These are phyloP conservation scores for Pyrenochaeta sp. DNA, from an alignment of 2,329 filamentous ascomycete species.

Conservation along the genomic window DNA sequence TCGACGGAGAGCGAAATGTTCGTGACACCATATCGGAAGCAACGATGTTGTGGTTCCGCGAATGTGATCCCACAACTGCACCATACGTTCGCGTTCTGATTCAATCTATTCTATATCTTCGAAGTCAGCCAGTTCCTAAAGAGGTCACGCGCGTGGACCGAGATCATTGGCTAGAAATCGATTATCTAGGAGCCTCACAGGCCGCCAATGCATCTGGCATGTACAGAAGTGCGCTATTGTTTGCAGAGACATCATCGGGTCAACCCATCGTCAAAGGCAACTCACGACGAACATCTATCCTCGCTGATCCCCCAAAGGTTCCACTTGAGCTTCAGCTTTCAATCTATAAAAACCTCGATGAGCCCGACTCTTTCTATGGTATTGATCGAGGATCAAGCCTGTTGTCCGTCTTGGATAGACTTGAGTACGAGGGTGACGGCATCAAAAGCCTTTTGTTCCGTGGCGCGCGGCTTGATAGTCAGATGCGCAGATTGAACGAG, in stretches of 20 bases:
- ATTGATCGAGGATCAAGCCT: constrained; percentile 81
- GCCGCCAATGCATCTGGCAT: constrained; percentile 82
- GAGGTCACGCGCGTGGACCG: constrained; percentile 84
- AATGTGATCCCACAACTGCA: constrained; percentile 56
- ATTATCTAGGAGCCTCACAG: constrained; percentile 73
- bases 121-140: constrained; percentile 76
- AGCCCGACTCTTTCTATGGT: constrained; percentile 96
- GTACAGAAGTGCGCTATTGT: constrained; percentile 84
- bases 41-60: constrained; percentile 70
- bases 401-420: constrained; percentile 76
- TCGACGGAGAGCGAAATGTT: constrained; percentile 66
- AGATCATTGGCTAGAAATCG: constrained; percentile 83
- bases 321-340: constrained; percentile 75
- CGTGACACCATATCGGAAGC: constrained; percentile 69
- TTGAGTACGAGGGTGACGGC: constrained; percentile 91
- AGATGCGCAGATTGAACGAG: constrained; percentile 70
- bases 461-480: constrained; percentile 88
- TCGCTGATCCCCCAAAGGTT: constrained; percentile 54
- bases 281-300: constrained; percentile 70
- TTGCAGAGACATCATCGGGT: constrained; percentile 76
- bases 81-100: constrained; percentile 77
- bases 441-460: constrained; percentile 88
- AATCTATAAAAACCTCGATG: constrained; percentile 92
- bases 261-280: constrained; percentile 56
- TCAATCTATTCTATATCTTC: constrained; percentile 84